Evolutionary conservation across 805 yeast genomes (phyloP), one percentile per base, ranked within the genome.

Genomic region (Zygosaccharomyces rouxii): DNA sequence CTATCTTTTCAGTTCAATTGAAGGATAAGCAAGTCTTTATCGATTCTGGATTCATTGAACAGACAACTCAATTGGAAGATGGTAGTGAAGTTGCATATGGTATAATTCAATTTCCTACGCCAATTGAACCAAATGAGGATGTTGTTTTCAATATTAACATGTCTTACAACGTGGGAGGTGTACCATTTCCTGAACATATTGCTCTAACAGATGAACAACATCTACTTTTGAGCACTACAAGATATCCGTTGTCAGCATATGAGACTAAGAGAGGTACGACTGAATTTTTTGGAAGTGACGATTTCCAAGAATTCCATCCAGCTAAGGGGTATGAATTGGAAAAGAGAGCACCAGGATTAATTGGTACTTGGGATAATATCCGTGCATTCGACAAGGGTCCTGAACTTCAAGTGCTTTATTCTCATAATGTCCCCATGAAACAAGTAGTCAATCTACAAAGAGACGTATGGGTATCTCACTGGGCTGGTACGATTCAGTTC

Each of bases 401-500:
- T 19, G 76, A 80, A n/a, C 62, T 84, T 62, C 75, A 78, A 2
- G 63, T 89, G 30, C 67, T 79, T 31, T 90, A 78, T 69, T 79
- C 77, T 48, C 87, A 79, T 67, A 80, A 82, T 55, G 57, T 68
- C 19, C 95, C 97, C 11, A 60, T 89, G 48, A 69, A 81, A 16
- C 76, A 77, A 53, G 86, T 81, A 21, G 73, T 76, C 54, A 73
- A 71, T 50, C 73, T 89, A 52, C 72, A 78, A 50, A 79, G 97
- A 63, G 86, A 85, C 42, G 66, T 86, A 44, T 92, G 98, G 97
- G 72, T 90, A 44, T 92, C 97, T 2, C 96, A 89, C 54, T 77
- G 89, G 87, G 79, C 89, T 55, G 63, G 80, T 57, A 68, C 86
- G 45, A 61, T 85, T 50, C 78, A 88, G 64, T 73, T 89, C 53